Percentiles rank a stretch among this genome's conserved stretches.
These are phyloP conservation scores for Saxophila tyrrhenica DNA, from an alignment of 495 filamentous ascomycete species.

Conservation along the genomic window DNA sequence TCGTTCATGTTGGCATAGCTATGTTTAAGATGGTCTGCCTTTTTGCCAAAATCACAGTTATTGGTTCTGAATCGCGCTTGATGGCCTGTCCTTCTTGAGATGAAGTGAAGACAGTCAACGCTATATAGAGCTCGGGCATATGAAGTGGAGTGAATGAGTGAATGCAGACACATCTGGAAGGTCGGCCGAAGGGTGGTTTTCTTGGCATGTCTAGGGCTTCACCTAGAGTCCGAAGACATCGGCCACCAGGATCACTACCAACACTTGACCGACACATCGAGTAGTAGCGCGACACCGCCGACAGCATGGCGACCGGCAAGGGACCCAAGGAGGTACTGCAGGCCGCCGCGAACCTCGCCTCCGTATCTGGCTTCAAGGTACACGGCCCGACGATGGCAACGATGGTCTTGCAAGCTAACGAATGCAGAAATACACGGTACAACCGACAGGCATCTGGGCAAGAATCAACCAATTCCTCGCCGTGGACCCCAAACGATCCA, in stretches of 20 bases:
- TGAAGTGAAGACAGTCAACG: too few species aligned
- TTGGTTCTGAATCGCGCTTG: not conserved
- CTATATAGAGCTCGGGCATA: too few species aligned
- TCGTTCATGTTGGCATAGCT: not conserved
- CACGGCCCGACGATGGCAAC: not conserved
- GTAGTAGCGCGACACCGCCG: too few species aligned
- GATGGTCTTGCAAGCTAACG: not conserved
- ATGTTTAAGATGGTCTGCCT: too few species aligned
- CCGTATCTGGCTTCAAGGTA: not conserved
- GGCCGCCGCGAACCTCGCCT: not conserved
- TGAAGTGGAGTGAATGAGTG: too few species aligned
- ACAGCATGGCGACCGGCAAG: not conserved
- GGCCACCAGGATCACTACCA: too few species aligned
- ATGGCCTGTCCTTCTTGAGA: too few species aligned
- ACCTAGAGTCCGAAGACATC: too few species aligned
- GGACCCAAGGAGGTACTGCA: not conserved
- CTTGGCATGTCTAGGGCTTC: too few species aligned
- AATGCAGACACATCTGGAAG: too few species aligned
- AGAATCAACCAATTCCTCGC: conserved; percentile 64
- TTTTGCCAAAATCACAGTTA: not conserved
- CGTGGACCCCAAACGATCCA: conserved; percentile 80
- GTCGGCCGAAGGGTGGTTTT: too few species aligned
- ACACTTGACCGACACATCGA: too few species aligned
- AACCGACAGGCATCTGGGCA: conserved; percentile 84
- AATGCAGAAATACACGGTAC: conserved; percentile 92